Conservation (phyloP, 306 rosid genomes). For the Heteromeles arbutifolia region DNA sequence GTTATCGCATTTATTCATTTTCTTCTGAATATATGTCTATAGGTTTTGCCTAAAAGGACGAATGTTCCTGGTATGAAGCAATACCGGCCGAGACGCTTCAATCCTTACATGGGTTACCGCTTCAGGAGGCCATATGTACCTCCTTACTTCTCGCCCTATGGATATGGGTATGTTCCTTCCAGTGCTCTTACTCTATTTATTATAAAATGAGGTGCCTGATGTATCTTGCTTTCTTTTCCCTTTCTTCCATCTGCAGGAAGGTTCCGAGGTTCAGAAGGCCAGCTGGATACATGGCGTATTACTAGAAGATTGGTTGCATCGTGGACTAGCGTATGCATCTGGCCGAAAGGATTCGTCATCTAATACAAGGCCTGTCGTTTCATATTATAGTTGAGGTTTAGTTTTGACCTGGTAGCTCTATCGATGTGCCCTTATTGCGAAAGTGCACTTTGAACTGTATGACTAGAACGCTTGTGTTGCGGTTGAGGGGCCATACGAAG, state of each 20-base stretch:
- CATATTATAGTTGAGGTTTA: background rate
- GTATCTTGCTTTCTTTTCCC: constrained; percentile 1
- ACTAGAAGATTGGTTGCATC: constrained; percentile 27
- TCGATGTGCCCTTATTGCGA: background rate
- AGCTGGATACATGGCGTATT: constrained; percentile 74
- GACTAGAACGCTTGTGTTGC: background rate
- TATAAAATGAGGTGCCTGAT: constrained; percentile 1
- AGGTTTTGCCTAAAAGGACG: constrained; percentile 91
- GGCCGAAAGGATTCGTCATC: background rate
- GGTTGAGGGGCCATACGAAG: background rate
- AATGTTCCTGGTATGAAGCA: constrained; percentile 98
- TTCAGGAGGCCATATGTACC: constrained; percentile 77
- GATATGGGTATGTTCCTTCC: constrained; percentile 66
- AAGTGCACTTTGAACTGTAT: background rate
- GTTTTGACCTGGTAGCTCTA: background rate
- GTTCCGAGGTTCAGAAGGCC: constrained; percentile 77
- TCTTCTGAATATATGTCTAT: background rate
- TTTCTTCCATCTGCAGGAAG: constrained; percentile 52
- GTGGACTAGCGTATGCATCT: background rate
- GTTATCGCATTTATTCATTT: background rate
- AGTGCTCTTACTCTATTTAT: background rate
- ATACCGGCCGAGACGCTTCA: constrained; percentile 65
- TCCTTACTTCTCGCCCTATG: constrained; percentile 75
- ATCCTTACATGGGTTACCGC: constrained; percentile 63
- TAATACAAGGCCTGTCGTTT: background rate